A percentile compares a stretch with the other conserved stretches of the same genome.
Conservation (phyloP, 2,329 filamentous ascomycete species). For the Verruconis gallopava region DNA sequence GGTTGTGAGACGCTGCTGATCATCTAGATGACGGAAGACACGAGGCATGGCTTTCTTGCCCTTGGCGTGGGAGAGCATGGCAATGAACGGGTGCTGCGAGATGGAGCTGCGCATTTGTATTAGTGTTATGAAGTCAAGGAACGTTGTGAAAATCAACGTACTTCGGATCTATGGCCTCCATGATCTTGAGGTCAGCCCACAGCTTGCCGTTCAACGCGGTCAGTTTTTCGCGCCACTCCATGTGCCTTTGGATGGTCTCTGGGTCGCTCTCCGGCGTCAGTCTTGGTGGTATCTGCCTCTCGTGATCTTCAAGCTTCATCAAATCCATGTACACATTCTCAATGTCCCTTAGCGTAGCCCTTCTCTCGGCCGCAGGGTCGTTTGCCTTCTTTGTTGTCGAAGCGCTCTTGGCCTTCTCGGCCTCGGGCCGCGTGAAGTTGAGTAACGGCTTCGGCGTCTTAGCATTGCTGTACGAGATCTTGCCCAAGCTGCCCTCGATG, state of each 20-base stretch:
- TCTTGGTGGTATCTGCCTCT: conserved; percentile 62
- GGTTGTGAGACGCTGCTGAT: conserved; percentile 87
- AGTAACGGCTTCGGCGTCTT: conserved; percentile 92
- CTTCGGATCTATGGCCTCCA: conserved; percentile 65
- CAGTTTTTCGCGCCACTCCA: conserved; percentile 65
- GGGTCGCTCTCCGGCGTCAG: conserved; percentile 51
- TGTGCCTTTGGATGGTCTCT: conserved; percentile 58
- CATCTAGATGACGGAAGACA: conserved; percentile 84
- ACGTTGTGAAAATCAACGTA: conserved; percentile 26
- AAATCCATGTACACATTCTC: conserved; percentile 78
- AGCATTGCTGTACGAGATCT: conserved; percentile 97
- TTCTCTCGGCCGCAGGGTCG: conserved; percentile 3
- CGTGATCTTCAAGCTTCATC: conserved; percentile 90
- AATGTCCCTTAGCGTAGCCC: conserved; percentile 55
- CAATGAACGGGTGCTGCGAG: conserved; percentile 78
- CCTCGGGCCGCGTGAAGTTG: conserved; percentile 84
- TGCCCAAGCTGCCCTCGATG: conserved; percentile 89
- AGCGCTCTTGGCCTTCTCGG: conserved; percentile 40
- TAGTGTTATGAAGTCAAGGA: not conserved
- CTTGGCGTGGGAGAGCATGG: conserved; percentile 86
- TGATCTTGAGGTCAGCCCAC: conserved; percentile 80
- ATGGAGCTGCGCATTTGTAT: conserved; percentile 40
- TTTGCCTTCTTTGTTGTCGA: conserved; percentile 26
- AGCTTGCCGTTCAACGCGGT: conserved; percentile 63
- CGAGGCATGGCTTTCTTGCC: conserved; percentile 93